phyloP scores from a whole-genome alignment of 345 rosid genomes.

The Kandelia obovata region DNA sequence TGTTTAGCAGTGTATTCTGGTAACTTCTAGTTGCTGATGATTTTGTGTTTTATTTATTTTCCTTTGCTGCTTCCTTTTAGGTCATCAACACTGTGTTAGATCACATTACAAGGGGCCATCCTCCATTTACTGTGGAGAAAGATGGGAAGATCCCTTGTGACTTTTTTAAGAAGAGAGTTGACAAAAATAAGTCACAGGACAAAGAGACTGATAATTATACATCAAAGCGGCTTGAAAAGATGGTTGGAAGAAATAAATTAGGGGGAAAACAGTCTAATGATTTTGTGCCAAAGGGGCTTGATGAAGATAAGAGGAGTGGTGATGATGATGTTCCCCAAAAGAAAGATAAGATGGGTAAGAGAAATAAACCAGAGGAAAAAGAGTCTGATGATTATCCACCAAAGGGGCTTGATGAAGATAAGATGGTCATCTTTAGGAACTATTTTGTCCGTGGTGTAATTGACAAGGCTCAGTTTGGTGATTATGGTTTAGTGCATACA shows the following conservation, averaged over 20 bases:
- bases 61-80: slow-evolving; percentile 33
- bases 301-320: slow-evolving; percentile 9
- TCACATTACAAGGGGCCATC: slow-evolving; percentile 66
- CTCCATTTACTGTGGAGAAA: slow-evolving; percentile 80
- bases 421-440: slow-evolving; percentile 58
- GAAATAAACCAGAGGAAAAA: slow-evolving; percentile 9
- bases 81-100: slow-evolving; percentile 63
- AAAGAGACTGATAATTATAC: neutral
- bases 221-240: slow-evolving; percentile 18
- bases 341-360: slow-evolving; percentile 2
- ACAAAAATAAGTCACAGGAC: neutral
- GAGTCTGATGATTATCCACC: slow-evolving; percentile 12
- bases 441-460: slow-evolving; percentile 82
- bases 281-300: slow-evolving; percentile 10
- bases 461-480: slow-evolving; percentile 98
- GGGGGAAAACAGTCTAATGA: neutral
- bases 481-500: slow-evolving; percentile 89
- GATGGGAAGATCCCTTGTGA: slow-evolving; percentile 66
- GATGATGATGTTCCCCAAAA: slow-evolving; percentile 11
- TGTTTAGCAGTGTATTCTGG: neutral
- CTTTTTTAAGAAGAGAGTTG: slow-evolving; percentile 56
- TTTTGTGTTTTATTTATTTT: neutral
- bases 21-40: neutral
- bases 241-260: slow-evolving; percentile 3
- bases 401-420: slow-evolving; percentile 59